A percentile compares a stretch with the other conserved stretches of the same genome.
Conservation (phyloP, 192 early-diverging fungal species). For the Haplosporangium gracile region DNA sequence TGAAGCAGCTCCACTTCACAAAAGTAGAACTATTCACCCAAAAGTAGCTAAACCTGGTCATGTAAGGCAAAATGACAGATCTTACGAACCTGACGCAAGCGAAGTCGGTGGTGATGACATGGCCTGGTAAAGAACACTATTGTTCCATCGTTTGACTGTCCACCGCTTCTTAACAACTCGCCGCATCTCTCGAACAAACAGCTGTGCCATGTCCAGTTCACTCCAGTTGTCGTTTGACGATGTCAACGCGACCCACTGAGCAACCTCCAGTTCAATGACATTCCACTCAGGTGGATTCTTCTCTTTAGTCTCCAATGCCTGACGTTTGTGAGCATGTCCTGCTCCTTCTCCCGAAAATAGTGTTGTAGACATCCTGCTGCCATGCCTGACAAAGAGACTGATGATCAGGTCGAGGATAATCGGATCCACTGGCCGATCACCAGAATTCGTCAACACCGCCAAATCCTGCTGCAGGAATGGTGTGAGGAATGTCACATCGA, state of each 20-base stretch:
- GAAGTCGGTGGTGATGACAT: background rate
- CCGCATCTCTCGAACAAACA: conserved; percentile 34
- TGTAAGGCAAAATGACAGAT: no score
- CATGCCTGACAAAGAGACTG: conserved; percentile 13
- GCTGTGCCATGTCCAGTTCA: conserved; percentile 1
- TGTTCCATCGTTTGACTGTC: conserved; percentile 21
- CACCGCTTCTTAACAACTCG: conserved; percentile 20
- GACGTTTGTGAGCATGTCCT: background rate
- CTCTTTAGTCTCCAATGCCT: background rate
- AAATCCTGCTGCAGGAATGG: conserved; percentile 38
- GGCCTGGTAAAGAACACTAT: conserved; percentile 14
- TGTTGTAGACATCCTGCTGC: background rate
- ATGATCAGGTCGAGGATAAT: conserved; percentile 26
- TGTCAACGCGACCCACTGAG: conserved; percentile 19
- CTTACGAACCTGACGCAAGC: no score
- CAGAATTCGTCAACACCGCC: conserved; percentile 21
- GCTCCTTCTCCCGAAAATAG: background rate
- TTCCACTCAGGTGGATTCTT: background rate
- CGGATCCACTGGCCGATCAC: background rate
- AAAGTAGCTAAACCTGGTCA: no score
- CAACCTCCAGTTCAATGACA: conserved; percentile 11
- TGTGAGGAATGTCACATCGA: conserved; percentile 7
- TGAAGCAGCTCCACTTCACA: no score
- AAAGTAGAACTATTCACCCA: no score
- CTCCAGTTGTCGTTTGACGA: background rate